phyloP scores from a whole-genome alignment of 495 filamentous ascomycete genomes.

The Staphylotrichum longicolle region DNA sequence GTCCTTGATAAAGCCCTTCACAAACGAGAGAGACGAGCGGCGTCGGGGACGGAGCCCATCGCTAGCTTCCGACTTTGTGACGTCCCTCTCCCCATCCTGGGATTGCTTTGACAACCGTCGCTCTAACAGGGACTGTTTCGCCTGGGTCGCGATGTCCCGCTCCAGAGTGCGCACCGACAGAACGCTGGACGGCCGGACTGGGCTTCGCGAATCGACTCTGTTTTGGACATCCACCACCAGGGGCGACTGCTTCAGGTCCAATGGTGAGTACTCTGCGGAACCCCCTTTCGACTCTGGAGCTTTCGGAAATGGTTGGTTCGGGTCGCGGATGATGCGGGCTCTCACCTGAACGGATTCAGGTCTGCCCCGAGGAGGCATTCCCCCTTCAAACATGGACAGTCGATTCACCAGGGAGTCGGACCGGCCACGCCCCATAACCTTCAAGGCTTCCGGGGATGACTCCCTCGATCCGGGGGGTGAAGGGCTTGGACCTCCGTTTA shows the following conservation, averaged over 20 bases:
- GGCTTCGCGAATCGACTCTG: conserved; percentile 30
- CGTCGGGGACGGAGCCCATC: conserved; percentile 31
- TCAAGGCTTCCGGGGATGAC: conserved; percentile 40
- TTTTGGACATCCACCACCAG: conserved; percentile 68
- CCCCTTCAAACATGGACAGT: conserved; percentile 48
- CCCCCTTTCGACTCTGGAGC: conserved; percentile 43
- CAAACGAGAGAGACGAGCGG: conserved; percentile 50
- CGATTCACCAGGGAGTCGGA: conserved; percentile 47
- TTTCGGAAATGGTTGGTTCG: conserved; percentile 44
- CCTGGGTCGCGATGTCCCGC: conserved; percentile 28
- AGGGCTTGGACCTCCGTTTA: conserved; percentile 34
- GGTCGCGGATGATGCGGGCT: conserved; percentile 69
- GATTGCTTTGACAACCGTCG: conserved; percentile 38
- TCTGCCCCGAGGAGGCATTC: conserved; percentile 41
- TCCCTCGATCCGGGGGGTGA: conserved; percentile 46
- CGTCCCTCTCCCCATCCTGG: conserved; percentile 31
- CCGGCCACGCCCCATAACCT: conserved; percentile 33
- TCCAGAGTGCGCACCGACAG: conserved; percentile 15
- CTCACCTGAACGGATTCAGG: conserved; percentile 77
- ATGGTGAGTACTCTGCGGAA: conserved; percentile 41
- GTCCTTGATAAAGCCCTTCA: conserved; percentile 55
- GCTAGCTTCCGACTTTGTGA: conserved; percentile 15
- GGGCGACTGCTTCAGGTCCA: conserved; percentile 69
- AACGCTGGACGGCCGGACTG: conserved; percentile 23
- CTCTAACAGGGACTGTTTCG: conserved; percentile 35